Evolutionary conservation across 2,329 filamentous ascomycete genomes (phyloP), one percentile per base, ranked within the genome.

Genomic region (Pyricularia pennisetigena): DNA sequence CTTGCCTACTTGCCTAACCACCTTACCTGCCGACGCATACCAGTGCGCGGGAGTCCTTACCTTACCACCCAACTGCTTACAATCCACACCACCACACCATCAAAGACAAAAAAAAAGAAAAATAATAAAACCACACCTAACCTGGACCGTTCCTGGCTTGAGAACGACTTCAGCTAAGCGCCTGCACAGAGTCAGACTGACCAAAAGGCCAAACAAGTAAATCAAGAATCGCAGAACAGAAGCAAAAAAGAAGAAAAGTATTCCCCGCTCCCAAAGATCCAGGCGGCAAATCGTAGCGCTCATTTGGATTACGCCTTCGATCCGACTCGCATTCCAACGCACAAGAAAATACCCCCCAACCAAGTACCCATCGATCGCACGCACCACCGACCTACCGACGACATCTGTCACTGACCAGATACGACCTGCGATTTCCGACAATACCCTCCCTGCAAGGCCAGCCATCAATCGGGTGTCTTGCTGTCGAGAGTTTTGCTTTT

Each of bases 331-430:
- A 61, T 26, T 26, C 57, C 41, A 54, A 54, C 41, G 41, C 41
- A 54, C 41, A 54, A 54, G 41, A 54, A 54, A 54, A 54, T 54
- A 54, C 41, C 41, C 41, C 7, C 16, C 41, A n/a, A 54, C 41
- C 16, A 54, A 20, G 41, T 54, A 54, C 20, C 69, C 65, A 64
- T 68, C 67, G 54, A 66, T 68, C 41, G 41, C 41, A 54, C 41
- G 20, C 41, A 54, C 41, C 41, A 54, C 41, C 41, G 41, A 54
- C 41, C 41, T 54, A 54, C 41, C 41, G 41, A 54, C 41, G 41
- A 54, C 41, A 54, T 54, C 41, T 54, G 41, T 54, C 41, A 54
- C 41, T 54, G 41, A 20, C 20, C 41, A n/a, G 41, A 54, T 54
- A n/a, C 20, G 41, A 54, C 20, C 41, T 54, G 41, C 41, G 16